phyloP scores from a whole-genome alignment of 148 eudicot species.

The Euryodendron excelsum region DNA sequence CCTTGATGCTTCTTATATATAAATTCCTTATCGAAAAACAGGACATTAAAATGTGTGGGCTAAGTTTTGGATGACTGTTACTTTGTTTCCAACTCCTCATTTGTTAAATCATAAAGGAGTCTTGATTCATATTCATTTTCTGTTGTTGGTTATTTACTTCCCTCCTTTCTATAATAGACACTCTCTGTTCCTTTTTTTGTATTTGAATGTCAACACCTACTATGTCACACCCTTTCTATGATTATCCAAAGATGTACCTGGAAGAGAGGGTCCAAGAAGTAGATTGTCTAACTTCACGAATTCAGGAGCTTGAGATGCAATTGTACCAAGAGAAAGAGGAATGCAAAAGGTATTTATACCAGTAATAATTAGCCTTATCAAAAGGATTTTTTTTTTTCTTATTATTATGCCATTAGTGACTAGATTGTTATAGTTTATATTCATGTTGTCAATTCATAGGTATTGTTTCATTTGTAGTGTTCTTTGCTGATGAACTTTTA shows the following conservation, averaged over 20 bases:
- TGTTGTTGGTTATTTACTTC: neutral
- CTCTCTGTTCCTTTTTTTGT: neutral
- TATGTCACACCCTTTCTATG: slow-evolving; percentile 6
- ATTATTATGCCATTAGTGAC: neutral
- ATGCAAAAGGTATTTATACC: slow-evolving; percentile 51
- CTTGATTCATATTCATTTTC: neutral
- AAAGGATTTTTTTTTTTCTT: neutral
- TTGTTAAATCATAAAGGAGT: neutral
- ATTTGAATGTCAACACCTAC: neutral
- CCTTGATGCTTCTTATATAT: neutral
- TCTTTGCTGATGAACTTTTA: slow-evolving; percentile 14
- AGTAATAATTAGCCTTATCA: neutral
- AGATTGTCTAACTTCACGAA: slow-evolving; percentile 56
- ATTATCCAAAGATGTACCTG: slow-evolving; percentile 49
- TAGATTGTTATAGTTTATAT: slow-evolving; percentile 2
- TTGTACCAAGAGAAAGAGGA: slow-evolving; percentile 70
- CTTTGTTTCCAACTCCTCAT: neutral
- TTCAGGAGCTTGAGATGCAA: slow-evolving; percentile 73
- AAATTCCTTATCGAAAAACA: too few species aligned
- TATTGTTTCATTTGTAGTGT: neutral
- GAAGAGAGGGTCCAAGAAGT: slow-evolving; percentile 69
- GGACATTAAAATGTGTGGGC: neutral
- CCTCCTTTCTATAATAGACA: neutral
- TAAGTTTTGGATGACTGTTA: neutral
- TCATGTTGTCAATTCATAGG: neutral